Evolutionary conservation across 139 green algal species (phyloP).

Genomic region (Eudorina sp.): DNA sequence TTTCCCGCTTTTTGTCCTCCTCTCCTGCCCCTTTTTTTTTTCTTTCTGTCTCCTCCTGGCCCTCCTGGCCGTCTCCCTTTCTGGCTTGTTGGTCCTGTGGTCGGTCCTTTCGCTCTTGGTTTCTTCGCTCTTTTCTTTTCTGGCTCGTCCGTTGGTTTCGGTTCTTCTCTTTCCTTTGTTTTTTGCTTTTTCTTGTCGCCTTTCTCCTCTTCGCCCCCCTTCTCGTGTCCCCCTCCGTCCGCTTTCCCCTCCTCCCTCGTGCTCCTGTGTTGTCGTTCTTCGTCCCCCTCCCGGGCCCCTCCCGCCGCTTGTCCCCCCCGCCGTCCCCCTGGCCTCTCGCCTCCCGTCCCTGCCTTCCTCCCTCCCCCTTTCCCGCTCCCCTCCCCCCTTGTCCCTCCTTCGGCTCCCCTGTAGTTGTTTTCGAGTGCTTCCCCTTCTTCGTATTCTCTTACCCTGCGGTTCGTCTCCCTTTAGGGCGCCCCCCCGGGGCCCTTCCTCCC

Average conservation of each 20-base stretch:
- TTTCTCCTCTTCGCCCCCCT: background rate
- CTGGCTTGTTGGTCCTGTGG: background rate
- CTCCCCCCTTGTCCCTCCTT: too few relatives aligned
- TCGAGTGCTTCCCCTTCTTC: too few relatives aligned
- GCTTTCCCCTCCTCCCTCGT: too few relatives aligned
- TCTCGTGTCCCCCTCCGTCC: background rate
- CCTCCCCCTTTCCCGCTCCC: too few relatives aligned
- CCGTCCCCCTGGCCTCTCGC: background rate
- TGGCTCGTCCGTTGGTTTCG: background rate
- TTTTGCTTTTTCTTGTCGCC: background rate
- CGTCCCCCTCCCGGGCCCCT: background rate
- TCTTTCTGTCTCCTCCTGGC: background rate
- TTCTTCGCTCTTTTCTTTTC: background rate
- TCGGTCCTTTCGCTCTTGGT: background rate
- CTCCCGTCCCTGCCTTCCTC: too few relatives aligned
- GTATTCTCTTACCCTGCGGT: too few relatives aligned
- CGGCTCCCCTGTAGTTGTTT: too few relatives aligned
- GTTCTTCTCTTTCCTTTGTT: background rate
- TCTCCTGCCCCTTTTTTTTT: background rate
- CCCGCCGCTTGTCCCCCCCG: background rate
- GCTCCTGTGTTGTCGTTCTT: background rate
- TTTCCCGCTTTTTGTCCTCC: background rate
- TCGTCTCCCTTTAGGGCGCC: too few relatives aligned
- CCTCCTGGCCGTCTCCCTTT: background rate
- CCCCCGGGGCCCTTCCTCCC: too few relatives aligned